Percentiles rank a stretch among this genome's conserved stretches.
Evolutionary conservation across 2,329 filamentous ascomycete species (phyloP).

Genomic region (Aschersonia sp.): DNA sequence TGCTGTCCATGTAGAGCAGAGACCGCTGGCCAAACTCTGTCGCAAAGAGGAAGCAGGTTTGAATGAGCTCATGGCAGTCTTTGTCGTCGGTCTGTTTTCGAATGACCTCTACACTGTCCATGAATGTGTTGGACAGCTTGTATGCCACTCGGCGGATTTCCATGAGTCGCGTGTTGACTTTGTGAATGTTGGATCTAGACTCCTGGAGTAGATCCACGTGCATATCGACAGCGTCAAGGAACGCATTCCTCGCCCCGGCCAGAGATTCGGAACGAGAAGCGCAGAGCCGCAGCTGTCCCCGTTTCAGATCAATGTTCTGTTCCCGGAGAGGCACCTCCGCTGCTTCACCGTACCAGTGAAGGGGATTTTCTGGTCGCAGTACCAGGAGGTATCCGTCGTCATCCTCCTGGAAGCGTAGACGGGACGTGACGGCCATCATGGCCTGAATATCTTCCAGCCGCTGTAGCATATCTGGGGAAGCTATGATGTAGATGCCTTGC

Average conservation of each 20-base stretch:
- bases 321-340: constrained; percentile 59
- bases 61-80: constrained; percentile 88
- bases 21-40: constrained; percentile 96
- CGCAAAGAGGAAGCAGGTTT: constrained; percentile 97
- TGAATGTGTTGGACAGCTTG: constrained; percentile 93
- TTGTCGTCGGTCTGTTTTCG: constrained; percentile 69
- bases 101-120: constrained; percentile 95
- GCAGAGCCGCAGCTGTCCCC: constrained; percentile 74
- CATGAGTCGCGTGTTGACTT: constrained; percentile 79
- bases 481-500: constrained; percentile 69
- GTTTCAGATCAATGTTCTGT: constrained; percentile 70
- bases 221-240: constrained; percentile 65
- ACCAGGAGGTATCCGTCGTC: constrained; percentile 68
- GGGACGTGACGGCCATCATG: constrained; percentile 58
- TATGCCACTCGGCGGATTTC: constrained; percentile 94
- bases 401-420: constrained; percentile 50
- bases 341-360: constrained; percentile 70
- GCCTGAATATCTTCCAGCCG: constrained; percentile 71
- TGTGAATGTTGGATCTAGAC: constrained; percentile 80
- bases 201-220: constrained; percentile 84
- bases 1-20: constrained; percentile 88
- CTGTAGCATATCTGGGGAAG: constrained; percentile 62
- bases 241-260: constrained; percentile 61
- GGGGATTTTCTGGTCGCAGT: constrained; percentile 62
- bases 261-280: constrained; percentile 75